phyloP scores from a whole-genome alignment of 805 yeast genomes.

The Metschnikowia corniflorae region DNA sequence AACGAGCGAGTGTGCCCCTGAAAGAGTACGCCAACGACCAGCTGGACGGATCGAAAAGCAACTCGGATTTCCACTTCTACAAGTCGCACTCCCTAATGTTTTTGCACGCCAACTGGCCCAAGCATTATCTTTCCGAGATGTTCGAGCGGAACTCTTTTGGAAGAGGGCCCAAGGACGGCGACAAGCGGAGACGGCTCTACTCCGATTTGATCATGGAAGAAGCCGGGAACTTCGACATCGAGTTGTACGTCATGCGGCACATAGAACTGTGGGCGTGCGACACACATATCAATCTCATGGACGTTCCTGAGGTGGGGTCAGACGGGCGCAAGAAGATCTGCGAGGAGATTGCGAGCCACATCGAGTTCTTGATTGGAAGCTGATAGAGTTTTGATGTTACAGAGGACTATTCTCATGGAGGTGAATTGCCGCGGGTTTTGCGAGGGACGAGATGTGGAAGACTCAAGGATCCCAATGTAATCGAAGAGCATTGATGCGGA shows the following conservation, averaged over 20 bases:
- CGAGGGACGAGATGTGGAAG: no score
- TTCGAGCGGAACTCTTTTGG: constrained; percentile 24
- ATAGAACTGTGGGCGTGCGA: constrained; percentile 30
- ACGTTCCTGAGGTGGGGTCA: constrained; percentile 21
- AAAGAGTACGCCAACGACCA: constrained; percentile 19
- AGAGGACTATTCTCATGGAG: no score
- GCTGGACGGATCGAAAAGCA: constrained; percentile 20
- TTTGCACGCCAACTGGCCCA: constrained; percentile 40
- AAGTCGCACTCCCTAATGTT: constrained; percentile 27
- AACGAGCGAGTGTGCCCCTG: not conserved
- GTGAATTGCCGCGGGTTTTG: no score
- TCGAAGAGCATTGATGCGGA: no score
- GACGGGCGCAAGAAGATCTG: constrained; percentile 25
- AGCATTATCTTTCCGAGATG: constrained; percentile 24
- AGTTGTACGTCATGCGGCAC: constrained; percentile 25
- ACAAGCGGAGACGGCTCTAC: constrained; percentile 29
- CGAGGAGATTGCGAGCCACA: constrained; percentile 22
- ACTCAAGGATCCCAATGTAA: no score
- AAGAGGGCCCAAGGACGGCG: constrained; percentile 25
- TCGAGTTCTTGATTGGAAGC: constrained; percentile 19
- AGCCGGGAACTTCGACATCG: constrained; percentile 27
- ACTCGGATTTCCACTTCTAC: constrained; percentile 30
- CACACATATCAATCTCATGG: constrained; percentile 19
- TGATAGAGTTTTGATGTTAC: no score
- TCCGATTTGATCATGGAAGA: constrained; percentile 24